phyloP scores from a whole-genome alignment of 177 flowering plant genomes.

The Vitis hybrid region DNA sequence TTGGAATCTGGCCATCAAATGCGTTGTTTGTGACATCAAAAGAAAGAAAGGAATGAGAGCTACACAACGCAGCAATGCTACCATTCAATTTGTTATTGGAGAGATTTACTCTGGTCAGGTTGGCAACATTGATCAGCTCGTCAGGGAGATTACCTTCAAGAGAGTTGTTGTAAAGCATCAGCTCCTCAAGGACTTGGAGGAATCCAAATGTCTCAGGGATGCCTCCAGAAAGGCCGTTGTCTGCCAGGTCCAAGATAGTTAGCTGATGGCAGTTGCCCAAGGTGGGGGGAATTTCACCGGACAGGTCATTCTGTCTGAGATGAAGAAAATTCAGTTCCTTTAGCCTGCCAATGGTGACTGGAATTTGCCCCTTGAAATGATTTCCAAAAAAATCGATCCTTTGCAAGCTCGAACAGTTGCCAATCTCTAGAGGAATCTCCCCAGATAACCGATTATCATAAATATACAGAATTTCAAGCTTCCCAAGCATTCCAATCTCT shows the following conservation, averaged over 20 bases:
- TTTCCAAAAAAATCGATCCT: conserved; percentile 85
- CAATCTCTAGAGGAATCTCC: conserved; percentile 78
- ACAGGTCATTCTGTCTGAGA: conserved; percentile 76
- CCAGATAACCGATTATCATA: conserved; percentile 88
- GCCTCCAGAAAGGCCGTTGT: conserved; percentile 65
- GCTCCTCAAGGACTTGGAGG: conserved; percentile 49
- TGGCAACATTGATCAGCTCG: conserved; percentile 41
- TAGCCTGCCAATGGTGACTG: conserved; percentile 67
- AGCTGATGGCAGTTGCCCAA: conserved; percentile 74
- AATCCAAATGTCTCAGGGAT: conserved; percentile 65
- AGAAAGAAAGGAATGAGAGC: conserved; percentile 62
- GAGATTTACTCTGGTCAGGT: conserved; percentile 81
- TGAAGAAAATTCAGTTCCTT: conserved; percentile 65
- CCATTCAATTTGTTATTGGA: conserved; percentile 82
- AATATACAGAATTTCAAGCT: conserved; percentile 59
- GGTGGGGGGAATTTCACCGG: conserved; percentile 70
- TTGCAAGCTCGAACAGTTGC: conserved; percentile 80
- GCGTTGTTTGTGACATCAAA: conserved; percentile 82
- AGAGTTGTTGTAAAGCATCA: conserved; percentile 95
- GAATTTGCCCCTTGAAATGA: conserved; percentile 67
- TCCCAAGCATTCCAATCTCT: conserved; percentile 68
- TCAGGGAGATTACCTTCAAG: conserved; percentile 81
- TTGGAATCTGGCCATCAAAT: conserved; percentile 68
- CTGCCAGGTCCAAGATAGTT: conserved; percentile 77
- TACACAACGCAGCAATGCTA: conserved; percentile 65